These are phyloP conservation scores for Alternaria consortialis DNA, from an alignment of 2,329 filamentous ascomycete species.

Conservation along the genomic window DNA sequence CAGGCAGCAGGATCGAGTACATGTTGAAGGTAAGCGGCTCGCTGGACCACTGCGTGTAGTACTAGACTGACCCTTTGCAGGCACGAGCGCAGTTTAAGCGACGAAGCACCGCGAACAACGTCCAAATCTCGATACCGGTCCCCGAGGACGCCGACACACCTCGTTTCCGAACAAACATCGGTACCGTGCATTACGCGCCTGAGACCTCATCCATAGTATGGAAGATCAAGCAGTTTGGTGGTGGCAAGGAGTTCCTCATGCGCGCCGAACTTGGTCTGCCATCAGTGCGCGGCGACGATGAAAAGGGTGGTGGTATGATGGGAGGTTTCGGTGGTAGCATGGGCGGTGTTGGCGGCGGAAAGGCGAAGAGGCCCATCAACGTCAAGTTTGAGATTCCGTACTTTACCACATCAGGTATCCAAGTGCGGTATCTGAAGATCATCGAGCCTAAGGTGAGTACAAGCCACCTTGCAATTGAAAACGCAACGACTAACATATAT, in stretches of 20 bases:
- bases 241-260: slow-evolving; percentile 99
- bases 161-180: slow-evolving; percentile 96
- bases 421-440: slow-evolving; percentile 98
- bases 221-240: slow-evolving; percentile 99
- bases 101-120: slow-evolving; percentile 96
- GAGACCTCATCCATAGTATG: slow-evolving; percentile 98
- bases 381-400: slow-evolving; percentile 99
- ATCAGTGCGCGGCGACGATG: slow-evolving; percentile 92
- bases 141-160: slow-evolving; percentile 97
- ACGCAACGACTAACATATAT: slow-evolving; percentile 13
- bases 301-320: slow-evolving; percentile 96
- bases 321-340: slow-evolving; percentile 96
- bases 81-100: slow-evolving; percentile 98
- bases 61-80: slow-evolving; percentile 44
- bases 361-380: slow-evolving; percentile 95
- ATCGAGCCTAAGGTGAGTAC: slow-evolving; percentile 92
- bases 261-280: slow-evolving; percentile 93
- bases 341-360: slow-evolving; percentile 82
- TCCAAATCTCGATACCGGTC: slow-evolving; percentile 96
- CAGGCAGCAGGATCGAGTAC: slow-evolving; percentile 94
- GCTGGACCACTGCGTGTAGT: background rate
- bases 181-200: slow-evolving; percentile 94
- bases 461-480: background rate
- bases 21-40: slow-evolving; percentile 80
- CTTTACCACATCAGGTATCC: slow-evolving; percentile 99